Evolutionary conservation across 148 eudicot species (phyloP), one percentile per base, ranked within the genome.

Genomic region (Cornus kousa): DNA sequence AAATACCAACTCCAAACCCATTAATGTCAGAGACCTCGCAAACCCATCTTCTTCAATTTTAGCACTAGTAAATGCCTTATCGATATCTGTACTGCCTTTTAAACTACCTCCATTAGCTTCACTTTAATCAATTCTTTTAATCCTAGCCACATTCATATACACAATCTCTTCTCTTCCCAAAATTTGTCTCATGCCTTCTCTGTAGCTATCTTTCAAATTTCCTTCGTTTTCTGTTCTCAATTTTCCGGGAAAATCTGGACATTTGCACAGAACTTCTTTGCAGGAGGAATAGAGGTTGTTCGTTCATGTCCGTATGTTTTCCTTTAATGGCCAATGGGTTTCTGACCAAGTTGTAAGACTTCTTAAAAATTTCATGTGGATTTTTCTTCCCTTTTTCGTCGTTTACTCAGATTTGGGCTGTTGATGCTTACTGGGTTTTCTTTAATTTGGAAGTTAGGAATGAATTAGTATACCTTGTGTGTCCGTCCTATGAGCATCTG

Each of bases 41-140:
- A 35, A 50, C 5, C 32, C 40, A 11, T 28, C 28, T 35, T 31
- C 43, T 66, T 39, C 60, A 76, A 48, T 72, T 68, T 11, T 22
- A 46, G 64, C 39, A 28, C 62, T 73, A 24, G 70, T 78, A 73
- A 82, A 78, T 82, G 75, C 43, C 28, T 17, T 7, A 50, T 3
- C 33, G 16, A 17, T 22, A 60, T 77, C 80, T 67, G 40, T 46
- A 20, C 7, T 19, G 3, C 28, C 70, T 68, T 39, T 43, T 73
- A 71, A 82, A 53, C 84, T 12, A 73, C 84, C 84, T 74, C 73
- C 73, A 31, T 24, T 57, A 60, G 67, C 48, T 43, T 43, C 48
- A 43, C 37, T 35, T 35, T 4, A 43, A 43, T 75, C 70, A 37
- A 32, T 68, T 80, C 33, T 50, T 28, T 71, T 72, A 20, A 48